phyloP scores from a whole-genome alignment of 257 asterid species.

The Ilex asprella region DNA sequence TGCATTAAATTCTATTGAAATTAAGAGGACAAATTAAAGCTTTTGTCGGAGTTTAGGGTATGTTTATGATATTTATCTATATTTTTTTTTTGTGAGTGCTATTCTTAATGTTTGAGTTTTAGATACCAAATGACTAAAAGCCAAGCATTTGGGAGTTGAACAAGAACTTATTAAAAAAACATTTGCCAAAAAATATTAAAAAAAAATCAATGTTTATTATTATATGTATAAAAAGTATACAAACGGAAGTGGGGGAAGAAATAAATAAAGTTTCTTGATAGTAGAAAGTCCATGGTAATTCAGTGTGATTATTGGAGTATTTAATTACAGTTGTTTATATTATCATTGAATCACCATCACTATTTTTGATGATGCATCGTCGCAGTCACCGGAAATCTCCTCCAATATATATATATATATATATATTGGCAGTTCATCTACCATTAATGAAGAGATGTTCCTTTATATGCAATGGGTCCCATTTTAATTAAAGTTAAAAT shows the following conservation, averaged over 20 bases:
- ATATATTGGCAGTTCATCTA: too few species aligned
- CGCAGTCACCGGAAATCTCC: too few species aligned
- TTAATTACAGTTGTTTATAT: slow-evolving; percentile 18
- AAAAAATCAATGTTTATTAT: too few species aligned
- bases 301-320: slow-evolving; percentile 29
- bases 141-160: slow-evolving; percentile 16
- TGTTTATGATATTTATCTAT: background rate
- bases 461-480: too few species aligned
- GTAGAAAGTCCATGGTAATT: slow-evolving; percentile 19
- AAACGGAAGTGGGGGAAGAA: background rate
- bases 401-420: too few species aligned
- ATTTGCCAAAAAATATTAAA: too few species aligned
- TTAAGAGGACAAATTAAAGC: background rate
- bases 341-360: slow-evolving; percentile 6
- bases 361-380: too few species aligned
- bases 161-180: background rate
- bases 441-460: too few species aligned
- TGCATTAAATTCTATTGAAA: background rate
- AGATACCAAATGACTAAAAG: slow-evolving; percentile 13
- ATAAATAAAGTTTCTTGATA: slow-evolving; percentile 26
- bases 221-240: too few species aligned
- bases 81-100: background rate
- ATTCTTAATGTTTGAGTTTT: slow-evolving; percentile 7
- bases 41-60: background rate
- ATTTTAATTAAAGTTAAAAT: too few species aligned